phyloP scores from a whole-genome alignment of 2,329 filamentous ascomycete genomes.

The Clarireedia paspali region DNA sequence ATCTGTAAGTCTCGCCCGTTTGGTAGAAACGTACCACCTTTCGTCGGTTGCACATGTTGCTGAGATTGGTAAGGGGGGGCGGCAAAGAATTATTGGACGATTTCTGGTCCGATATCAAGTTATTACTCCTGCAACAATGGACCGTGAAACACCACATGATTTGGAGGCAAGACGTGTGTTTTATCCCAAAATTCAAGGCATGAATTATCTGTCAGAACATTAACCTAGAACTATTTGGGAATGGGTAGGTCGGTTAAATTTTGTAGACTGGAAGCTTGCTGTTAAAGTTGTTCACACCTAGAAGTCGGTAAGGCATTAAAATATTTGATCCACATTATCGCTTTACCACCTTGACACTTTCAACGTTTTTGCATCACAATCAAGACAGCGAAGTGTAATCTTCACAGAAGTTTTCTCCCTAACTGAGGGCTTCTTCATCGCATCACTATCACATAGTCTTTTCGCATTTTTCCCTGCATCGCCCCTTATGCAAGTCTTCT shows the following conservation, averaged over 20 bases:
- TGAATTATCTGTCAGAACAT: too few relatives aligned
- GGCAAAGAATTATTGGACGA: too few relatives aligned
- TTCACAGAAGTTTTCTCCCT: neutral
- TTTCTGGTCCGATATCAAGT: too few relatives aligned
- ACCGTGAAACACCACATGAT: too few relatives aligned
- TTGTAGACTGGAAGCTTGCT: too few relatives aligned
- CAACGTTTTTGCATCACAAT: neutral
- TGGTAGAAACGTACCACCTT: too few relatives aligned
- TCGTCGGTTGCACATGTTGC: neutral
- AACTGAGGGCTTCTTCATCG: conserved; percentile 4
- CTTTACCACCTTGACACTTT: conserved; percentile 4
- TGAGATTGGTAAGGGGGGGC: neutral
- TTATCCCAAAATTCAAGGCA: too few relatives aligned
- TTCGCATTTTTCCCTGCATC: conserved; percentile 12
- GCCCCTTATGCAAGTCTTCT: conserved; percentile 23
- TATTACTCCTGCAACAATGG: too few relatives aligned
- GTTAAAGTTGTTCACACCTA: neutral
- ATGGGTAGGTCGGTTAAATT: too few relatives aligned
- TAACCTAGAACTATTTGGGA: too few relatives aligned
- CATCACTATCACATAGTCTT: conserved; percentile 7
- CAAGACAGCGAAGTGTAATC: neutral
- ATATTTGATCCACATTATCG: neutral
- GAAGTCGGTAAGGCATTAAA: too few relatives aligned
- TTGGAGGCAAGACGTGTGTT: too few relatives aligned
- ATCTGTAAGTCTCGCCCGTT: neutral